Evolutionary conservation across 768 basidiomycete genomes (phyloP).

Genomic region (Podaxis carcinomalis): DNA sequence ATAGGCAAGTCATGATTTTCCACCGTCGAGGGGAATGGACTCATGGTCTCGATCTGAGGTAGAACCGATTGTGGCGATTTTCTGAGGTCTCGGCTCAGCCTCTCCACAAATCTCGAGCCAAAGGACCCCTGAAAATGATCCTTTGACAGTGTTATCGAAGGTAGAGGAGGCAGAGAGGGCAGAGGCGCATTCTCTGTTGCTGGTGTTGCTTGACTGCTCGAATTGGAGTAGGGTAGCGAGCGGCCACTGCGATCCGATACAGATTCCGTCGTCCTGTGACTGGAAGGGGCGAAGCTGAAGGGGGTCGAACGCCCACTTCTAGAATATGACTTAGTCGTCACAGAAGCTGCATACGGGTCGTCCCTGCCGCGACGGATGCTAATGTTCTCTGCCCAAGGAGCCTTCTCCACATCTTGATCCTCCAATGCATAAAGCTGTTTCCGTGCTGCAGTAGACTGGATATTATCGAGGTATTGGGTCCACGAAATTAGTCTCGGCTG

Average conservation of each 20-base stretch:
- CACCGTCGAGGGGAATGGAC: slow-evolving; percentile 36
- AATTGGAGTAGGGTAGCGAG: not conserved
- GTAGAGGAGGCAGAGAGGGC: slow-evolving; percentile 19
- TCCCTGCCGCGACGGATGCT: slow-evolving; percentile 54
- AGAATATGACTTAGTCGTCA: slow-evolving; percentile 2
- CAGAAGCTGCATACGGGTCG: slow-evolving; percentile 39
- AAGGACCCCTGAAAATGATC: slow-evolving; percentile 12
- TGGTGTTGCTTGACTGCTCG: slow-evolving; percentile 4
- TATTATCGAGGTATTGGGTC: slow-evolving; percentile 22
- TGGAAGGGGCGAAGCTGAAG: not conserved
- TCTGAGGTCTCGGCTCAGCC: slow-evolving; percentile 17
- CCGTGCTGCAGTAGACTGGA: slow-evolving; percentile 21
- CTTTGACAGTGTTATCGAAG: slow-evolving; percentile 21
- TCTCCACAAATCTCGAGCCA: slow-evolving; percentile 39
- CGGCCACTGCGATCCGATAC: not conserved
- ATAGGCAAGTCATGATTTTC: slow-evolving; percentile 53
- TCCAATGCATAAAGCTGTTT: slow-evolving; percentile 14
- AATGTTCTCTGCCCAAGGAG: slow-evolving; percentile 46
- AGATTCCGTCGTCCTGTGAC: not conserved
- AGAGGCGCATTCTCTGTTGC: slow-evolving; percentile 18
- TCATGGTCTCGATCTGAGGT: not conserved
- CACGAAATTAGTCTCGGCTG: slow-evolving; percentile 7
- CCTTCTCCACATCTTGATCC: slow-evolving; percentile 21
- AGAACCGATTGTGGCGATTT: not conserved
- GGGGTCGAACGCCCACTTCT: not conserved